Evolutionary conservation across 768 basidiomycete genomes (phyloP).

Genomic region (Mycena kentingensis): DNA sequence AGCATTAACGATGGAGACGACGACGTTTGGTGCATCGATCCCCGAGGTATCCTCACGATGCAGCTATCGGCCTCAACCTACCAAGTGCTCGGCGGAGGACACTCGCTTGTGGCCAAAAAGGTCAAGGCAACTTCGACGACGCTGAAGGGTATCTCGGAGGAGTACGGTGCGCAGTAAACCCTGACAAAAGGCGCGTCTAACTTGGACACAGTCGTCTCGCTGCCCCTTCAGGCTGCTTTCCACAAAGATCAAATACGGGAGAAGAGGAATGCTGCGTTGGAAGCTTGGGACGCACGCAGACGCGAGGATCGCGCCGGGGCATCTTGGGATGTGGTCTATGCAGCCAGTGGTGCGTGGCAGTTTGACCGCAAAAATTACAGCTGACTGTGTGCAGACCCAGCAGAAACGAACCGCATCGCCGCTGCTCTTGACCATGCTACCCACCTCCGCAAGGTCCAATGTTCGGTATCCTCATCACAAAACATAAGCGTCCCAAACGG

Average conservation of each 20-base stretch:
- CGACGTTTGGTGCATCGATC: slow-evolving; percentile 73
- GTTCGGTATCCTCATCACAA: slow-evolving; percentile 10
- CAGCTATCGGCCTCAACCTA: slow-evolving; percentile 59
- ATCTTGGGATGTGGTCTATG: slow-evolving; percentile 52
- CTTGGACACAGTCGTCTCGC: slow-evolving; percentile 49
- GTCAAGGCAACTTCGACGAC: slow-evolving; percentile 36
- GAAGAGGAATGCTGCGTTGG: slow-evolving; percentile 43
- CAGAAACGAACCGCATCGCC: slow-evolving; percentile 9
- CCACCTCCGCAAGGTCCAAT: slow-evolving; percentile 26
- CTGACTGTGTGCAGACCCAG: slow-evolving; percentile 1
- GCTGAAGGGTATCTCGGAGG: slow-evolving; percentile 51
- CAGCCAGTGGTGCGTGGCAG: slow-evolving; percentile 28
- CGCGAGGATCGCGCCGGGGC: slow-evolving; percentile 27
- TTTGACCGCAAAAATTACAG: not conserved
- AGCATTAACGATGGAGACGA: slow-evolving; percentile 38
- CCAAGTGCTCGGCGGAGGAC: slow-evolving; percentile 49
- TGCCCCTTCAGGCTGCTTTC: slow-evolving; percentile 45
- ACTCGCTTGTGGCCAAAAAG: slow-evolving; percentile 48
- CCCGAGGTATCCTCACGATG: slow-evolving; percentile 59
- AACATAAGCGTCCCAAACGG: slow-evolving; percentile 7
- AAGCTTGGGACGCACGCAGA: slow-evolving; percentile 52
- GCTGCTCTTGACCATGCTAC: slow-evolving; percentile 3
- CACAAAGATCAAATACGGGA: slow-evolving; percentile 38
- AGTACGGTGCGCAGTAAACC: slow-evolving; percentile 43
- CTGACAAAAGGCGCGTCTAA: too few relatives aligned